Evolutionary conservation across 805 yeast genomes (phyloP).

Genomic region (Teunomyces barrocoloradensis): DNA sequence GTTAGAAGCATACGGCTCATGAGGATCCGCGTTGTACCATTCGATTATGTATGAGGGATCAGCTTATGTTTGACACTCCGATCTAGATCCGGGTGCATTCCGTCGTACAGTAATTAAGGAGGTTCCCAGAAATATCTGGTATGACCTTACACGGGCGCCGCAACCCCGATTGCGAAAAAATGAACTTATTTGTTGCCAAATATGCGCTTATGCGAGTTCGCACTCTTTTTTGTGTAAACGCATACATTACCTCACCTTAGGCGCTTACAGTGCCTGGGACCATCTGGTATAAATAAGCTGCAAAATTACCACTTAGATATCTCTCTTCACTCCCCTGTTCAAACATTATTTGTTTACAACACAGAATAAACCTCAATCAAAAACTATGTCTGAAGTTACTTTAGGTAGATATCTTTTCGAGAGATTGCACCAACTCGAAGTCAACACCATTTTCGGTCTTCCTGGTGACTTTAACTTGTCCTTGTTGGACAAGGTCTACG

Average conservation of each 20-base stretch:
- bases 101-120: no score
- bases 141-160: neutral
- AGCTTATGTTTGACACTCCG: neutral
- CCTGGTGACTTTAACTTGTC: slow-evolving; percentile 37
- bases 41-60: no score
- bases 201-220: slow-evolving; percentile 2
- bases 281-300: slow-evolving; percentile 1
- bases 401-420: slow-evolving; percentile 33
- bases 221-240: neutral
- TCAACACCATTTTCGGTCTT: slow-evolving; percentile 31
- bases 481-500: slow-evolving; percentile 31
- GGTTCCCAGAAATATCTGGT: no score
- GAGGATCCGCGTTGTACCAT: no score
- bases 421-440: slow-evolving; percentile 30
- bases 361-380: neutral
- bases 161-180: neutral
- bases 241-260: slow-evolving; percentile 2
- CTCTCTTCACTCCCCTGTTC: neutral
- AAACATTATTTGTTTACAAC: neutral
- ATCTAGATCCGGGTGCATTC: no score
- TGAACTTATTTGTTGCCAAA: neutral
- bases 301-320: neutral
- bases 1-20: no score
- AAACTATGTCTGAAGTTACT: slow-evolving; percentile 24
- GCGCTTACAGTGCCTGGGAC: neutral